Evolutionary conservation across 1,284 basidiomycete species (phyloP), one percentile per base, ranked within the genome.

Genomic region (Austropuccinia psidii): DNA sequence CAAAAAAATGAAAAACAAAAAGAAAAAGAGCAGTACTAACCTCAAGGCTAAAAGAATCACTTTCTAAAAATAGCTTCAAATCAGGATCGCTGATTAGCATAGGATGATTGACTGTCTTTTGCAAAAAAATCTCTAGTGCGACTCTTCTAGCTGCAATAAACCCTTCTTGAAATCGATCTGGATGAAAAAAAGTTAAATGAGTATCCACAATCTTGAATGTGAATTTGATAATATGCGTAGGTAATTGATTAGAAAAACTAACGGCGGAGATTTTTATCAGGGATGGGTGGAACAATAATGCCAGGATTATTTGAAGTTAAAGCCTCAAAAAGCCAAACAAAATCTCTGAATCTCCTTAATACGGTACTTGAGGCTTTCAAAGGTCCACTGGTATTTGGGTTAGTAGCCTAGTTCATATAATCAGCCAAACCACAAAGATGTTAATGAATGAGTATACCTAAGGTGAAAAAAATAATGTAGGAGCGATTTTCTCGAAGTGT

Each of bases 321-420:
- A 0, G 89, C 88, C 78, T 95, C 93, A 80, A 91, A 96, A 0
- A 99, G 83, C 95, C 96, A 98, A 24, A 97, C 85, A 79, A 98
- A 99, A 81, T 99, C 96, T 24, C 90, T 92, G 82, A 96, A 99
- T 27, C 95, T 88, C 21, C 95, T 87, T 7, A 99, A 86, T 43
- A 96, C 93, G 4, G 93, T 79, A 45, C 79, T 78, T 24, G 78
- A 75, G 33, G 31, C 39, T 9, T 76, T 60, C 15, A 76, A 60
- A 24, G 69, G 69, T 27, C 69, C 69, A 62, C 33, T 60, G 15
- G 58, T 31, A 77, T 60, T 61, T 45, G 9, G 77, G 74, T 55
- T 75, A 70, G 73, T 80, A 75, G 55, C 69, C 69, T 72, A 43
- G 4, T 55, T 24, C 29, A 33, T 7, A 55, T 55, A 55, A 33